Conservation (phyloP, 495 filamentous ascomycete genomes). For the Talaromyces proteolyticus region DNA sequence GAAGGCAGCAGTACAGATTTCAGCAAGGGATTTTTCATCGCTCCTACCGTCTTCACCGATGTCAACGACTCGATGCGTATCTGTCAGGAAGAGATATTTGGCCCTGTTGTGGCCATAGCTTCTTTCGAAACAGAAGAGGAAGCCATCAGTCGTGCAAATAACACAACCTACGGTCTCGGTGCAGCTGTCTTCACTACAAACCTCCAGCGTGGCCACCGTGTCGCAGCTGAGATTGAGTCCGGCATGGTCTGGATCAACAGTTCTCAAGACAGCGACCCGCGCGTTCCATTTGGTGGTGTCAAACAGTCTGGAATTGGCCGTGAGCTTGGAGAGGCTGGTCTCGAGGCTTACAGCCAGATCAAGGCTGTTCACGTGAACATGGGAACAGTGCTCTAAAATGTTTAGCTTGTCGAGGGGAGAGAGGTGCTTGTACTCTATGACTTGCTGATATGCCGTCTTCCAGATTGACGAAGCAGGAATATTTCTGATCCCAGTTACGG, state of each 20-base stretch:
- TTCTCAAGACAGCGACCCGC: slow-evolving; percentile 65
- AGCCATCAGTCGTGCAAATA: slow-evolving; percentile 74
- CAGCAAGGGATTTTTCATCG: slow-evolving; percentile 59
- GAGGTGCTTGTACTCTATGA: neutral
- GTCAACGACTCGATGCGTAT: slow-evolving; percentile 64
- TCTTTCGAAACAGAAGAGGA: slow-evolving; percentile 81
- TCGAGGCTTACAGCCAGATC: slow-evolving; percentile 71
- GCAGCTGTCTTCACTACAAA: slow-evolving; percentile 78
- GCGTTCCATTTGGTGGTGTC: slow-evolving; percentile 85
- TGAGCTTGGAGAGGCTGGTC: slow-evolving; percentile 77
- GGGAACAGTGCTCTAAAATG: slow-evolving; percentile 24
- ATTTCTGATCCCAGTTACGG: too few relatives aligned
- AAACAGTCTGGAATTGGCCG: slow-evolving; percentile 93
- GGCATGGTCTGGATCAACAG: slow-evolving; percentile 98
- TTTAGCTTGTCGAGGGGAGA: neutral
- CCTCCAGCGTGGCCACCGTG: slow-evolving; percentile 67
- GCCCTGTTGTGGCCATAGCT: slow-evolving; percentile 77
- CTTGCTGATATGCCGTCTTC: too few relatives aligned
- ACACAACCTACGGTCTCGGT: slow-evolving; percentile 79
- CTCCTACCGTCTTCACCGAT: slow-evolving; percentile 66
- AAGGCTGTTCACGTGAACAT: slow-evolving; percentile 82
- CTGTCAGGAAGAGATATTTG: slow-evolving; percentile 74
- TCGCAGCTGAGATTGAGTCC: slow-evolving; percentile 72
- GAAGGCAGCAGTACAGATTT: slow-evolving; percentile 18
- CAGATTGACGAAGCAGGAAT: too few relatives aligned